Evolutionary conservation across 768 basidiomycete genomes (phyloP).

Genomic region (Pleurotus platypus): DNA sequence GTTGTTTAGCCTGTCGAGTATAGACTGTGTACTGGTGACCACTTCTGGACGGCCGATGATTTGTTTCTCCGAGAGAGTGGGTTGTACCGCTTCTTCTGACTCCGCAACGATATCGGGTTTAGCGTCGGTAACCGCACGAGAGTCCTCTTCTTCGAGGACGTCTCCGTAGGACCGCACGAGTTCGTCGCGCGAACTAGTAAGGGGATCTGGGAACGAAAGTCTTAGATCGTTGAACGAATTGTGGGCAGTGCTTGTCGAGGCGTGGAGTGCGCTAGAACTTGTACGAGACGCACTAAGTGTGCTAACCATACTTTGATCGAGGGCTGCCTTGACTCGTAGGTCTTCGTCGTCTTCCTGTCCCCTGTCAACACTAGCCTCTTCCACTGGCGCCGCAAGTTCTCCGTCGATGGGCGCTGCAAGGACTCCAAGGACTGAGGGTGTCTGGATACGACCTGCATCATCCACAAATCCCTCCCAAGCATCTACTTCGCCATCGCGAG

Average conservation of each 20-base stretch:
- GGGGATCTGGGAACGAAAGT: conserved; percentile 80
- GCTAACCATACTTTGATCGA: conserved; percentile 82
- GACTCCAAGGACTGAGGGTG: conserved; percentile 18
- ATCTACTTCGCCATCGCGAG: conserved; percentile 64
- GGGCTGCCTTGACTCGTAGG: conserved; percentile 63
- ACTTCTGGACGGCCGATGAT: background rate
- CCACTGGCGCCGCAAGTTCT: conserved; percentile 7
- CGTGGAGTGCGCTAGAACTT: conserved; percentile 46
- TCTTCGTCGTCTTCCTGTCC: conserved; percentile 55
- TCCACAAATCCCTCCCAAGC: conserved; percentile 79
- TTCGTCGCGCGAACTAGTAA: conserved; percentile 67
- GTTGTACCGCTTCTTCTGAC: conserved; percentile 1
- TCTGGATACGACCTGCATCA: conserved; percentile 37
- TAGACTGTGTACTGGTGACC: conserved; percentile 11
- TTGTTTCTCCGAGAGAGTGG: background rate
- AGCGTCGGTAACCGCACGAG: conserved; percentile 1
- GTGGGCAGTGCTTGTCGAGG: conserved; percentile 43
- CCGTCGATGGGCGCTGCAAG: conserved; percentile 21
- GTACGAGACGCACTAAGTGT: conserved; percentile 75
- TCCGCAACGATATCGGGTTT: too few relatives aligned
- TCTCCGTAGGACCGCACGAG: conserved; percentile 58
- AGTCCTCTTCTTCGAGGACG: conserved; percentile 28
- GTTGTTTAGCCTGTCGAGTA: conserved; percentile 7
- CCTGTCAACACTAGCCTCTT: conserved; percentile 12
- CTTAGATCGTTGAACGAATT: conserved; percentile 70